Evolutionary conservation across 495 filamentous ascomycete species (phyloP), one percentile per base, ranked within the genome.

Genomic region (Hyaloscypha hepaticicola): DNA sequence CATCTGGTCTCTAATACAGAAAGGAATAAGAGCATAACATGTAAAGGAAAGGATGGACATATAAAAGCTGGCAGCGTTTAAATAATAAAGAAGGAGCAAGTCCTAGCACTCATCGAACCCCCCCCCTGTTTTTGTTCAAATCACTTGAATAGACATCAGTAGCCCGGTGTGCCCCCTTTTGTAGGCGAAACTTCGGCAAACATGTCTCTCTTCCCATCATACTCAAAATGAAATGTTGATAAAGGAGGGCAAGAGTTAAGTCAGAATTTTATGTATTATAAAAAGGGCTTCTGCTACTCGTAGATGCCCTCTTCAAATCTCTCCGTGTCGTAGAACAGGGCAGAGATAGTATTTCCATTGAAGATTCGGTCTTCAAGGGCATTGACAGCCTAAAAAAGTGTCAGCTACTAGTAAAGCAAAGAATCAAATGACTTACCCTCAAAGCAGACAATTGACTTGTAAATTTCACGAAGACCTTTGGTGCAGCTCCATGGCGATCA

Each of bases 381-480:
- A 74, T 96, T 94, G 41, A 96, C 92, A 51, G 93, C 93, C 70
- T 72, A 27, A 12, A 68, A 67, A 69, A 68, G 52, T 34, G 60
- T 61, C 24, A 63, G 22, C 28, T 28, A 22, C 51, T 29, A 58
- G 25, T 31, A 28, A 7, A 25, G 9, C 14, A 53, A 14, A 67
- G 22, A 27, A 66, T 24, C 48, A 22, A 9, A 26, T 50, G 6
- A 38, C 69, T 66, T 65, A 67, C 70, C 77, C 90, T 82, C 62
- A 97, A 71, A 49, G 92, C 95, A 49, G 87, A 91, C 55, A 97
- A 75, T 69, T 84, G 83, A 65, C 86, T 88, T 0, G 88, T 91
- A 72, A 98, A 99, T 76, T 94, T 90, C 69, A 99, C 90, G 77
- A 95, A 99, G 19, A 98, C 94, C 22, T 85, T 84, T 5, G 83